Conservation (phyloP, 176 grass and related monocot species). For the Carex cristatella region DNA sequence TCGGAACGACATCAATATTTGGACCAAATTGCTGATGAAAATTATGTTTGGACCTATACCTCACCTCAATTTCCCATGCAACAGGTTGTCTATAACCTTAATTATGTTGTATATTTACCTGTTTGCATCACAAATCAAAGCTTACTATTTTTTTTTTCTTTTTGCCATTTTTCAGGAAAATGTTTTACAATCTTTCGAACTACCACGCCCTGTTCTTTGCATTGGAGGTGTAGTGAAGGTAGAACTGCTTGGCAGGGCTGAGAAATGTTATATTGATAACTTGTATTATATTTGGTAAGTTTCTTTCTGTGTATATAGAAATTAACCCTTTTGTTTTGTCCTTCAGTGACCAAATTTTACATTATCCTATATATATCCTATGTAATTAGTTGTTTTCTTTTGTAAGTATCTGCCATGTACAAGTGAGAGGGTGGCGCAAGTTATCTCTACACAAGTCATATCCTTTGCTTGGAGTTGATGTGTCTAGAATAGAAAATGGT, state of each 20-base stretch:
- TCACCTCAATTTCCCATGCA: slow-evolving; percentile 76
- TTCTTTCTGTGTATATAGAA: not conserved
- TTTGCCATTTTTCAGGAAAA: slow-evolving; percentile 40
- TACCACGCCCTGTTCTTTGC: slow-evolving; percentile 53
- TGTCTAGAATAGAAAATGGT: not conserved
- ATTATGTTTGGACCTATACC: slow-evolving; percentile 69
- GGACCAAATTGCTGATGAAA: slow-evolving; percentile 35
- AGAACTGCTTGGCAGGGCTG: slow-evolving; percentile 58
- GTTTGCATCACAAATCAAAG: not conserved
- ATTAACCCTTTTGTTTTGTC: not conserved
- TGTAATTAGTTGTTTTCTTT: slow-evolving; percentile 12
- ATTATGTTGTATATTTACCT: not conserved
- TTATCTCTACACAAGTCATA: slow-evolving; percentile 19
- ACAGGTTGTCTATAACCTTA: slow-evolving; percentile 28
- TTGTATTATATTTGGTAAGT: slow-evolving; percentile 79
- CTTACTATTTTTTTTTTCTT: not conserved
- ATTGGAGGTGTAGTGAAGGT: slow-evolving; percentile 72
- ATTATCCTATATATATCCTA: not conserved
- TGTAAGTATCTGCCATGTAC: slow-evolving; percentile 55
- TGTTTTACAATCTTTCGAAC: slow-evolving; percentile 58
- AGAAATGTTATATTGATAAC: slow-evolving; percentile 47
- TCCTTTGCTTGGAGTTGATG: slow-evolving; percentile 42
- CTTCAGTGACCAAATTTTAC: not conserved
- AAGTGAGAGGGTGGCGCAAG: slow-evolving; percentile 60
- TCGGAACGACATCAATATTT: slow-evolving; percentile 31